Base-by-base conservation (phyloP, 805 yeast genomes). In the Wickerhamiella hasegawae region DNA sequence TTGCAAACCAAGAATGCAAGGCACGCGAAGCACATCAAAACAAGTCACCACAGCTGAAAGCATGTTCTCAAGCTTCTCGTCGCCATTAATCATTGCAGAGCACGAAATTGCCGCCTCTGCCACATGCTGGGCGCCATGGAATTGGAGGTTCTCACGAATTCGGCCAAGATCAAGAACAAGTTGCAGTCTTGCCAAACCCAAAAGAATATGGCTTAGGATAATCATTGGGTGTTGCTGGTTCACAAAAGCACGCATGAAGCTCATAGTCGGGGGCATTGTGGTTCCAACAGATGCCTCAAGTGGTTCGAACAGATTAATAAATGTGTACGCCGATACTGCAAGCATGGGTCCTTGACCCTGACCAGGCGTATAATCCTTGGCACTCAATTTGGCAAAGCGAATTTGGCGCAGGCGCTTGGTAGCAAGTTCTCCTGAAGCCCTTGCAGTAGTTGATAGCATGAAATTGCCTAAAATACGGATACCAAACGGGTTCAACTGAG, bases 21-120 rank as follows among this genome's bases (percentile, higher is more conserved):
- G 49, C 11, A 43, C 35, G 15, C 45, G 47, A 29, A 45, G 40
- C 22, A 47, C 32, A 15, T 49, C 53, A 32, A 49, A 48, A 32
- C 48, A 43, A 17, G 41, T 44, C 12, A 40, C 36, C 4, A 49
- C 47, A 17, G 49, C 35, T 4, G 41, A 44, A 30, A 26, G 27
- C 25, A 42, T 31, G 25, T 34, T 32, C 12, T 36, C 37, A 4
- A 39, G 26, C 26, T 28, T 26, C 15, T 31, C 35, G 21, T 32
- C 35, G 14, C 28, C 18, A 4, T 26, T 23, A 9, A 33, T 25
- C 10, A 25, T 18, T 9, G 31, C 21, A 9, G 30, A 18, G 21
- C 39, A 36, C 3, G 38, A 20, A 18, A 32, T 22, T n/a, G 42
- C 39, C 2, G 42, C 42, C 27, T 39, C 39, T 8, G 42, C 39